phyloP scores from a whole-genome alignment of 768 basidiomycete species.

The Mycena venus region DNA sequence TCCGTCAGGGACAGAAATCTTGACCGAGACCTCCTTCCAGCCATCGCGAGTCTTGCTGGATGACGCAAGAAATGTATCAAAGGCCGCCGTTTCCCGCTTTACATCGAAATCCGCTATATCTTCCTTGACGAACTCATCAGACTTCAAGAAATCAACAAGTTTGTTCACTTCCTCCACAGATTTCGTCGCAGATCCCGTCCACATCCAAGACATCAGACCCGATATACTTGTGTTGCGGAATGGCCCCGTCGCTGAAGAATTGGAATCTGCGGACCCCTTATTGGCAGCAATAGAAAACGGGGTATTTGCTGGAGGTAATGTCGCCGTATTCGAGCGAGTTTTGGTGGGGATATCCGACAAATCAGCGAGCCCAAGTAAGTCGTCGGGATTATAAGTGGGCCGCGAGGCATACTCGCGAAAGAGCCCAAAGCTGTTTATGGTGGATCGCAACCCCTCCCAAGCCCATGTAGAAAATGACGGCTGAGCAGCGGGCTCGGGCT shows the following conservation, averaged over 20 bases:
- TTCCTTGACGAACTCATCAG: background rate
- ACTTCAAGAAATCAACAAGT: background rate
- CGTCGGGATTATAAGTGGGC: constrained; percentile 35
- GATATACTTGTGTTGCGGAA: too few relatives aligned
- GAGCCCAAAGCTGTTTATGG: constrained; percentile 25
- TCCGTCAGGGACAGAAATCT: constrained; percentile 3
- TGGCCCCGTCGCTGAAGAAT: too few relatives aligned
- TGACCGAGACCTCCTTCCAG: background rate
- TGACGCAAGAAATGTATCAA: background rate
- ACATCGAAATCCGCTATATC: background rate
- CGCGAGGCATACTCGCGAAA: constrained; percentile 26
- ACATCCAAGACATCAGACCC: background rate
- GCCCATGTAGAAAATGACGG: background rate
- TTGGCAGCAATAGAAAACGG: too few relatives aligned
- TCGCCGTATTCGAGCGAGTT: background rate
- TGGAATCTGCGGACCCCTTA: too few relatives aligned
- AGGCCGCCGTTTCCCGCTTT: background rate
- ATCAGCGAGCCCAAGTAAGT: background rate
- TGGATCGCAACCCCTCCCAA: constrained; percentile 5
- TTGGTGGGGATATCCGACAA: background rate
- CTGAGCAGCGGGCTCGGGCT: background rate
- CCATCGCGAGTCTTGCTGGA: background rate
- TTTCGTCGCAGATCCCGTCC: background rate
- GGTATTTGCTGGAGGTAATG: too few relatives aligned
- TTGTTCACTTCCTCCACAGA: background rate